phyloP scores from a whole-genome alignment of 257 asterid genomes.

The Solanum bukasovii region DNA sequence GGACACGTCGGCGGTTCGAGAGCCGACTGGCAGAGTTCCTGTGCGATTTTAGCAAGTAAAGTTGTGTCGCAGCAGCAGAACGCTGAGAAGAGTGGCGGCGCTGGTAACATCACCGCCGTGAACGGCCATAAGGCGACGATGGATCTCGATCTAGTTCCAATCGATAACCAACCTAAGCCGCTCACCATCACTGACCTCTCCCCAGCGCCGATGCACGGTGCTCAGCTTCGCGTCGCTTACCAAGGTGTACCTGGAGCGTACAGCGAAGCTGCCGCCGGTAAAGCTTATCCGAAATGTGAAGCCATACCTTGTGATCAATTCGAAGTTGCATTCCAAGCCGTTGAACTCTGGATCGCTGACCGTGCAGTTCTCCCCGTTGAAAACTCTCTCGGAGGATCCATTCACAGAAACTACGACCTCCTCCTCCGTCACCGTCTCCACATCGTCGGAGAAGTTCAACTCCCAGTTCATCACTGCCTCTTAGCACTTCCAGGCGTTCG shows the following conservation, averaged over 20 bases:
- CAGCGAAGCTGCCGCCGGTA: constrained; percentile 87
- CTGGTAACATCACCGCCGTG: constrained; percentile 47
- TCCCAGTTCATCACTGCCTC: constrained; percentile 83
- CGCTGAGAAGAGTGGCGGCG: constrained; percentile 38
- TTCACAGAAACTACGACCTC: constrained; percentile 89
- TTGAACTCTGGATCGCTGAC: constrained; percentile 87
- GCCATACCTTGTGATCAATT: constrained; percentile 91
- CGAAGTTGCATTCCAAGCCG: constrained; percentile 84
- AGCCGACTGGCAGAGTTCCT: constrained; percentile 92
- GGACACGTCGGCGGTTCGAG: constrained; percentile 40
- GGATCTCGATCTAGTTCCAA: constrained; percentile 41
- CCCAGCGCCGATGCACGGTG: constrained; percentile 83
- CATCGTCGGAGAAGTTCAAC: constrained; percentile 90
- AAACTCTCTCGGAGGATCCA: constrained; percentile 85
- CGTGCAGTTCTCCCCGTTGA: constrained; percentile 85
- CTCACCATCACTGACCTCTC: constrained; percentile 58
- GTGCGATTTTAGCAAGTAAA: constrained; percentile 82
- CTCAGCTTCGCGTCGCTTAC: constrained; percentile 73
- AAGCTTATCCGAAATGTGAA: constrained; percentile 74
- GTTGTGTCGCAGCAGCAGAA: constrained; percentile 78
- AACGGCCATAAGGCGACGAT: constrained; percentile 53
- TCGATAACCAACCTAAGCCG: constrained; percentile 37
- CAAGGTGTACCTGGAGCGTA: constrained; percentile 91
- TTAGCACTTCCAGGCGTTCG: constrained; percentile 70
- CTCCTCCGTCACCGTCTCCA: constrained; percentile 96